A percentile compares a stretch with the other conserved stretches of the same genome.
Conservation (phyloP, 768 basidiomycete genomes). For the Leucocoprinus sp. region DNA sequence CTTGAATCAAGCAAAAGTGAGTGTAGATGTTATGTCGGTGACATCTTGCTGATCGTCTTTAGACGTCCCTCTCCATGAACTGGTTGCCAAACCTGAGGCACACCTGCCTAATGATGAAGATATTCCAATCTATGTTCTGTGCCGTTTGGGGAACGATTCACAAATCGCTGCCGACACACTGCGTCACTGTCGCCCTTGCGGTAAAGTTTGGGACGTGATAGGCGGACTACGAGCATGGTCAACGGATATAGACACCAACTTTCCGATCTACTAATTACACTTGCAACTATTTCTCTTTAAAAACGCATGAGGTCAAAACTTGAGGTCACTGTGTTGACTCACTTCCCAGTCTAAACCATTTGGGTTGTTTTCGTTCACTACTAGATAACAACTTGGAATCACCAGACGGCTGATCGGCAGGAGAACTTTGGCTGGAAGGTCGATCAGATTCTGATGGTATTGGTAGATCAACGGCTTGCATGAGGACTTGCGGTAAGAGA, state of each 20-base stretch:
- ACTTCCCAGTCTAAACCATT: slow-evolving; percentile 76
- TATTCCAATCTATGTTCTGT: slow-evolving; percentile 52
- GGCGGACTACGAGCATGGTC: slow-evolving; percentile 84
- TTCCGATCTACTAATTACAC: slow-evolving; percentile 66
- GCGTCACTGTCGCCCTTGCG: slow-evolving; percentile 23
- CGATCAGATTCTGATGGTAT: slow-evolving; percentile 32
- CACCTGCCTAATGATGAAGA: slow-evolving; percentile 23
- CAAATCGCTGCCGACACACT: slow-evolving; percentile 75
- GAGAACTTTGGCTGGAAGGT: slow-evolving; percentile 1
- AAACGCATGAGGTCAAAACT: background rate
- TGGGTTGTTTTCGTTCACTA: slow-evolving; percentile 57
- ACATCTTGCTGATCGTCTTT: background rate
- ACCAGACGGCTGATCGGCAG: slow-evolving; percentile 5
- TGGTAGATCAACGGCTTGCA: slow-evolving; percentile 61
- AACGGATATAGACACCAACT: slow-evolving; percentile 57
- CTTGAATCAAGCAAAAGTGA: slow-evolving; percentile 68
- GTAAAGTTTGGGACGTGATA: slow-evolving; percentile 54
- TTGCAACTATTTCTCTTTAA: slow-evolving; percentile 18
- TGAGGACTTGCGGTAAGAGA: slow-evolving; percentile 45
- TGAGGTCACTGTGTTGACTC: slow-evolving; percentile 16
- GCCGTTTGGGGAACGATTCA: slow-evolving; percentile 89
- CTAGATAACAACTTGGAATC: background rate
- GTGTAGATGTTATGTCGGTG: slow-evolving; percentile 15
- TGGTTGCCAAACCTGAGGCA: slow-evolving; percentile 53
- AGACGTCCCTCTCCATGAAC: slow-evolving; percentile 69